Base-by-base conservation (phyloP, 306 rosid species). In the Lathyrus aphaca region DNA sequence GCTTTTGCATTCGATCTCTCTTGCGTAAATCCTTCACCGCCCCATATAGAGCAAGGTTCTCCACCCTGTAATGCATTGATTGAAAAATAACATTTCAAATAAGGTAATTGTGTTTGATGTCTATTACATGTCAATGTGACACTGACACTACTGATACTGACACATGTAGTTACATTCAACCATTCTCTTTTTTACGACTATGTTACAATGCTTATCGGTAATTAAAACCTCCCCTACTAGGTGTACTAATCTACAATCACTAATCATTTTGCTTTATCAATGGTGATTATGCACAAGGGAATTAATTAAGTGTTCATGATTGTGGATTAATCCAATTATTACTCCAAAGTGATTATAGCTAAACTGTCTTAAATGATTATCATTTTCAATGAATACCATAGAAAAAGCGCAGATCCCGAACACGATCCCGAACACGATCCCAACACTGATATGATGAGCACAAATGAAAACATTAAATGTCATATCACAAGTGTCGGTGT, bases 11-110 rank as follows among this genome's bases (percentile, higher is more conserved):
- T 83, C 21, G 96, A 89, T 38, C 68, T 87, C 42, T 79, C 74
- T 46, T 77, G 82, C 10, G 91, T 74, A 48, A 65, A 70, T 10
- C 96, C 97, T 61, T 79, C 84, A 8, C 81, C 80, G 4, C 80
- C 78, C 97, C 96, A 95, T 43, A 95, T 91, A 59, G 99, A 91
- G 62, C 83, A 81, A 80, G 92, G 85, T 61, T 87, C 96, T 73
- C 88, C 92, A 48, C 92, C 91, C 97, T 91, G 65, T 32, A 56
- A 29, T 29, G 40, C 32, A 60, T 66, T 50, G 10, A 60, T 66
- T 50, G 10, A 61, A 59, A 15, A 72, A 27, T 48, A 25, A 72
- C 71, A 73, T 57, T 40, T 19, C 30, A 16, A 66, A 59, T 1
- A 12, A 62, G 74, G 44, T 61, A 46, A 7, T 6, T 32, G 38